Percentiles rank a stretch among this genome's conserved stretches.
Evolutionary conservation across 139 green algal genomes (phyloP).

Genomic region (Diplosphaera chodatii): DNA sequence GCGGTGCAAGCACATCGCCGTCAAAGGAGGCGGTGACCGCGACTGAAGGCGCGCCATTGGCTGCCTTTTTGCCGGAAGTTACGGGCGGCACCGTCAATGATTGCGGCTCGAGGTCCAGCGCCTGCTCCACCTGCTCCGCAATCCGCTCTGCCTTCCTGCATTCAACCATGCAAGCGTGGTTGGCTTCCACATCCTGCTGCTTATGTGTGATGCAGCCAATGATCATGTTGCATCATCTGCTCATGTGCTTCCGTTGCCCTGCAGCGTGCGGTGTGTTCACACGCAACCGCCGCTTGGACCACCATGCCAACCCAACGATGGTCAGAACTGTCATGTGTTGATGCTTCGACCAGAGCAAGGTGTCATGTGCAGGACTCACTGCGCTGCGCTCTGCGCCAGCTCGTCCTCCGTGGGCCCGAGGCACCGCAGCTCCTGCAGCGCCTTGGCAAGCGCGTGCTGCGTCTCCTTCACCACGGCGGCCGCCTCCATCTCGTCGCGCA

Average conservation of each 20-base stretch:
- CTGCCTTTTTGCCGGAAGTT: not conserved
- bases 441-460: constrained; percentile 52
- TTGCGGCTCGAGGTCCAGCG: not conserved
- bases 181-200: too few species aligned
- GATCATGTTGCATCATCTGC: too few species aligned
- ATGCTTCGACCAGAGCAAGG: too few species aligned
- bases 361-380: too few species aligned
- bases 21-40: not conserved
- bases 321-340: too few species aligned
- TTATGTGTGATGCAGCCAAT: too few species aligned
- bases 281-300: too few species aligned
- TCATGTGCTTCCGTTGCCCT: too few species aligned
- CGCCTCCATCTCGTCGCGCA: constrained; percentile 76
- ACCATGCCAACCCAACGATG: too few species aligned
- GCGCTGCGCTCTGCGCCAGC: not conserved
- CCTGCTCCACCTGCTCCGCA: constrained; percentile 1
- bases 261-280: too few species aligned
- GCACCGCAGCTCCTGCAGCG: constrained; percentile 48
- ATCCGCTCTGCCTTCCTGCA: not conserved
- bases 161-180: too few species aligned
- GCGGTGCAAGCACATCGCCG: not conserved
- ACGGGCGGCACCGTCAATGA: not conserved
- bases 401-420: constrained; percentile 12
- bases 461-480: constrained; percentile 49
- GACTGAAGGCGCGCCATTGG: too few species aligned